Evolutionary conservation across 805 yeast species (phyloP).

Genomic region (Zygosaccharomyces siamensis): DNA sequence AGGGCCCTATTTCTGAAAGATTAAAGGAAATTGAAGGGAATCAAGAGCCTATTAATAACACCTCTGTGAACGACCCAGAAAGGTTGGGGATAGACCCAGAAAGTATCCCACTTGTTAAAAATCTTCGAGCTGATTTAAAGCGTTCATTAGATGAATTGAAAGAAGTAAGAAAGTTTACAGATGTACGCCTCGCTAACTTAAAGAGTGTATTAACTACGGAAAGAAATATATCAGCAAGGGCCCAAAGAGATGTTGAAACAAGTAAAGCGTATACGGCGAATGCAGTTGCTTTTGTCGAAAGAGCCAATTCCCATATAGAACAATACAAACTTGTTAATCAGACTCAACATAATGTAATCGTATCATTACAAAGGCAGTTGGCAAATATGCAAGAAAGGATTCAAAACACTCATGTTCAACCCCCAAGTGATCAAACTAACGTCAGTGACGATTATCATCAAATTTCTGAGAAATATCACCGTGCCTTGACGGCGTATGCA

Average conservation of each 20-base stretch:
- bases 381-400: neutral
- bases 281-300: slow-evolving; percentile 5
- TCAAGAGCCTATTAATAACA: neutral
- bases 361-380: neutral
- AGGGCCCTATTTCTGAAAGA: slow-evolving; percentile 7
- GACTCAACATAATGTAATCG: slow-evolving; percentile 2
- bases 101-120: slow-evolving; percentile 11
- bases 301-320: neutral
- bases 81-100: slow-evolving; percentile 1
- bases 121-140: slow-evolving; percentile 7
- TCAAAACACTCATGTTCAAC: neutral
- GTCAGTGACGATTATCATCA: neutral
- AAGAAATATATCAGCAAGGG: neutral
- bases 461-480: neutral
- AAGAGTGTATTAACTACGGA: slow-evolving; percentile 4
- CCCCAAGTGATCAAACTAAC: neutral
- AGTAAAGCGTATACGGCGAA: neutral
- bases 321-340: neutral
- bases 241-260: slow-evolving; percentile 1
- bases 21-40: slow-evolving; percentile 6
- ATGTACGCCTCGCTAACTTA: slow-evolving; percentile 10
- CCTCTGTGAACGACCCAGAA: neutral
- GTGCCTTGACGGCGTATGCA: slow-evolving; percentile 1
- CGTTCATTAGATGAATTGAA: slow-evolving; percentile 7
- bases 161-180: slow-evolving; percentile 3